Base-by-base conservation (phyloP, 352 stramenopile genomes). In the Globisporangium megalacanthum region DNA sequence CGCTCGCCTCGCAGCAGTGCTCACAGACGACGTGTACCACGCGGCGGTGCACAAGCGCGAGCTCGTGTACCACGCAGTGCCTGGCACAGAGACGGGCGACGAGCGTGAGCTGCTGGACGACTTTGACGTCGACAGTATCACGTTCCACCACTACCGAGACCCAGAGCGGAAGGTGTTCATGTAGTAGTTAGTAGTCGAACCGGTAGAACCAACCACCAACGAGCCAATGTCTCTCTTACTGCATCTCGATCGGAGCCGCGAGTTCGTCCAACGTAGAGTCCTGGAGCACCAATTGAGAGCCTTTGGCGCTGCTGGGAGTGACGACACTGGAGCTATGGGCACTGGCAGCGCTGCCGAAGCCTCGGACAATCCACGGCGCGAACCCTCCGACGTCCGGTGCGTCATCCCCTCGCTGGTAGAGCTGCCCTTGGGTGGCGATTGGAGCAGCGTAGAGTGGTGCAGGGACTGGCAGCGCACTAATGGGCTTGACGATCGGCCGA, bases 61-160 rank as follows among this genome's bases (percentile, higher is more conserved):
- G 5, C 42, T 85, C 6, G 25, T 49, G 29, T 29, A 77, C 2
- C 53, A 60, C 19, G 51, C 36, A 1, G 61, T 29, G 1, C 5
- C 25, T 1, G 15, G 13, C 6, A 11, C 17, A 8, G 22, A 49
- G 17, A 49, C 15, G 17, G 48, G 29, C 13, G 25, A 65, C 9
- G 65, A 78, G 6, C 29, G 54, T 0, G 52, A 79, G 33, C 31
- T 60, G 0, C 69, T 79, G 29, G 70, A 80, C 13, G 70, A 79
- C 33, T 80, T 72, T 56, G 62, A 49, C 6, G 66, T 82, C 41
- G 72, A 85, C 17, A 70, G 60, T 20, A 75, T 77, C 52, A 67
- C 58, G n/a, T 61, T 73, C 39, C 59, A 68, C 50, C 56, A 63
- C 39, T 42, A 41, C 35, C 35, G 45, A 33, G 54, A 54, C 36